Percentiles rank a stretch among this genome's conserved stretches.
Conservation (phyloP, 306 rosid genomes). For the Sechiopsis laciniata region DNA sequence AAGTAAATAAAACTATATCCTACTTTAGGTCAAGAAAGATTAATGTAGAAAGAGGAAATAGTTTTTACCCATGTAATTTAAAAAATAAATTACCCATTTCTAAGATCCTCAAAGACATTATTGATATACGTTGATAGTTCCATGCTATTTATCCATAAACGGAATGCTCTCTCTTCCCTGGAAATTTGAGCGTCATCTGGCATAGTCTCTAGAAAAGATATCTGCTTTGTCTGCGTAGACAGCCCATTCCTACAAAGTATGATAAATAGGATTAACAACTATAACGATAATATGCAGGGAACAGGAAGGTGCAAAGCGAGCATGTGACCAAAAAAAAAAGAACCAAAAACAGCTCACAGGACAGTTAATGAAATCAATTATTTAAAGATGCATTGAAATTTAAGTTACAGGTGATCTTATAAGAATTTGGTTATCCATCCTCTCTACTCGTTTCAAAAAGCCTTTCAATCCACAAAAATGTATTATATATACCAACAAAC, state of each 20-base stretch:
- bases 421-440: slow-evolving; percentile 6
- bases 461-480: neutral
- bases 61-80: slow-evolving; percentile 27
- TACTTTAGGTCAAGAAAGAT: neutral
- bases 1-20: neutral
- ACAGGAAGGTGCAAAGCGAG: slow-evolving; percentile 1
- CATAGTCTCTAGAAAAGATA: slow-evolving; percentile 65
- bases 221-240: slow-evolving; percentile 58
- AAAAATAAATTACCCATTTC: slow-evolving; percentile 50
- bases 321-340: neutral
- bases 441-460: neutral
- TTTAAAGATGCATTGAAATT: neutral
- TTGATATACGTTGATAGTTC: slow-evolving; percentile 73
- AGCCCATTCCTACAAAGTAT: slow-evolving; percentile 73
- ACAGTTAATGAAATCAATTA: slow-evolving; percentile 2
- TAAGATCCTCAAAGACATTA: slow-evolving; percentile 92
- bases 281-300: neutral
- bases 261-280: slow-evolving; percentile 19
- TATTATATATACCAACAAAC: neutral
- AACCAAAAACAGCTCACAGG: neutral
- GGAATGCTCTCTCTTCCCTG: slow-evolving; percentile 91
- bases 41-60: slow-evolving; percentile 5
- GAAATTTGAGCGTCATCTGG: slow-evolving; percentile 74
- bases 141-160: slow-evolving; percentile 88
- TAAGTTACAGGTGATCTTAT: neutral